Evolutionary conservation across 2,329 filamentous ascomycete species (phyloP).

Genomic region (Gnomoniopsis sp.): DNA sequence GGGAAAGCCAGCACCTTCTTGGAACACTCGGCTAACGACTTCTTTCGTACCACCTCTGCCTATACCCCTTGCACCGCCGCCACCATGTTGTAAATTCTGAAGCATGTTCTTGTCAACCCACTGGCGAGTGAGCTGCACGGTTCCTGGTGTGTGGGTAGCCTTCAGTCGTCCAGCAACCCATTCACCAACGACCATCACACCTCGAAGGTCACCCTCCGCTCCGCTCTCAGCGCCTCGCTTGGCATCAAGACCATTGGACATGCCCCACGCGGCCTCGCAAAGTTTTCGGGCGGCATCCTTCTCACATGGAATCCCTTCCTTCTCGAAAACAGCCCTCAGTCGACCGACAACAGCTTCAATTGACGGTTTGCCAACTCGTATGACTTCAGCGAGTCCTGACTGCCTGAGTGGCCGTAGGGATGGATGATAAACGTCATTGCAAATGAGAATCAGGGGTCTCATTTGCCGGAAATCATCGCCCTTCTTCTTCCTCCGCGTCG

Average conservation of each 20-base stretch:
- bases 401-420: slow-evolving; percentile 84
- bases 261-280: slow-evolving; percentile 80
- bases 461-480: slow-evolving; percentile 84
- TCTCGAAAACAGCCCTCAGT: slow-evolving; percentile 80
- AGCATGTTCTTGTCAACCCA: slow-evolving; percentile 75
- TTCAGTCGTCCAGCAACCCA: slow-evolving; percentile 76
- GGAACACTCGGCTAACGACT: slow-evolving; percentile 74
- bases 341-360: slow-evolving; percentile 81
- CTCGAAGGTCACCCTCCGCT: slow-evolving; percentile 72
- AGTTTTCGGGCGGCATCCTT: slow-evolving; percentile 82
- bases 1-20: slow-evolving; percentile 74
- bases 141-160: slow-evolving; percentile 38
- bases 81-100: slow-evolving; percentile 65
- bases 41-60: slow-evolving; percentile 71
- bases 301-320: slow-evolving; percentile 84
- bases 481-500: slow-evolving; percentile 61
- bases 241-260: slow-evolving; percentile 67
- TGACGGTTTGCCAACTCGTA: slow-evolving; percentile 86
- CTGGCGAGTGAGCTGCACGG: slow-evolving; percentile 58
- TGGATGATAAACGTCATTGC: slow-evolving; percentile 94
- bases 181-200: slow-evolving; percentile 82
- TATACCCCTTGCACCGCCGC: slow-evolving; percentile 66
- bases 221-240: slow-evolving; percentile 64
- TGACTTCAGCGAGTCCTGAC: slow-evolving; percentile 79
- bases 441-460: slow-evolving; percentile 87